Base-by-base conservation (phyloP, 176 grass and related monocot genomes). In the Aegilops sharonensis region DNA sequence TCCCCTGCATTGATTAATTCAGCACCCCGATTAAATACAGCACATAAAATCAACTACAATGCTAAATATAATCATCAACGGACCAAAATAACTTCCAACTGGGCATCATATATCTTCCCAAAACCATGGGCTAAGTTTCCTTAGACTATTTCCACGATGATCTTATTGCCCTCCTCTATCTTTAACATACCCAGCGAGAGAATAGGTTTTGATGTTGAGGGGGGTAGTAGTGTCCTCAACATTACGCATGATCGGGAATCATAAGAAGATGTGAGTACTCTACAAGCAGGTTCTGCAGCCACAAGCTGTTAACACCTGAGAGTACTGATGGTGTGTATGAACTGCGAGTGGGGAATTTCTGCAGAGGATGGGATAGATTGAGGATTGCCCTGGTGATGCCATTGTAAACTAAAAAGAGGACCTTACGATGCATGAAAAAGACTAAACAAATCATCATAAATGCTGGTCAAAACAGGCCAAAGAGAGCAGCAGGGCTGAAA, bases 1-100 rank as follows among this genome's bases (percentile, higher is more conserved):
- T 85, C 82, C 78, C 87, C 87, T 87, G 85, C 57, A 94, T 29
- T 70, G 79, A 86, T 43, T 77, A 81, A 77, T 88, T 82, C 61
- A 88, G 13, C 6, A 79, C 63, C 39, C 52, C 20, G 11, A 78
- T 83, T 63, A 40, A 6, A 65, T 86, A 78, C 84, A 52, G 54
- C 56, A 64, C 31, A 72, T 39, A 52, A 60, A 64, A 72, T 56
- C 25, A 71, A 11, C 42, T 66, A 27, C 12, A 83, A 24, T 18
- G 42, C n/a, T 25, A 11, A 78, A 82, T 3, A 50, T 32, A 64
- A 50, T 74, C 78, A 74, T 64, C n/a, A 72, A 18, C 84, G 48
- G 15, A 54, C 43, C 30, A 80, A 63, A 74, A 36, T 7, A 87
- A 57, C 18, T 79, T 57, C 25, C 37, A 70, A 24, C 10, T 24